Evolutionary conservation across 495 filamentous ascomycete species (phyloP).

Genomic region (Cercophora samala): DNA sequence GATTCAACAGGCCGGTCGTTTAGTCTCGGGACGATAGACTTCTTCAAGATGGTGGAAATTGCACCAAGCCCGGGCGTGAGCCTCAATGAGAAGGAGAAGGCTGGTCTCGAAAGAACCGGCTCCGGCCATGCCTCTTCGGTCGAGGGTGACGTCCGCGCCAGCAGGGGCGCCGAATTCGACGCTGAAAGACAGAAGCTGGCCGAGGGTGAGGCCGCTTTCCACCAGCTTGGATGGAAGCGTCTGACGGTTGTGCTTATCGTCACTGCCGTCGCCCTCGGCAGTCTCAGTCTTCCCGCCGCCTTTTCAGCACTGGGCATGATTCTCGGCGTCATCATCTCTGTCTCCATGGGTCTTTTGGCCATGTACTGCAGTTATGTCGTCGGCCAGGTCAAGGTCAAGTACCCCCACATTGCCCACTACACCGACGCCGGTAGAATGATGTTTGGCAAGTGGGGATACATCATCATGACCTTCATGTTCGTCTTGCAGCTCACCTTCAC

Average conservation of each 20-base stretch:
- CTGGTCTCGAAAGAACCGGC: not conserved
- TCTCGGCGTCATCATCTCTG: conserved; percentile 52
- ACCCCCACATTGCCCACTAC: conserved; percentile 69
- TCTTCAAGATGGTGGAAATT: not conserved
- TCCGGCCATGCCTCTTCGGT: conserved; percentile 11
- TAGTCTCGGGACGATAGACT: not conserved
- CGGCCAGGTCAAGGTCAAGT: conserved; percentile 70
- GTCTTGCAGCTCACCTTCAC: conserved; percentile 70
- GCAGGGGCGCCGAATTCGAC: conserved; percentile 26
- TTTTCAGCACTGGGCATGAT: conserved; percentile 64
- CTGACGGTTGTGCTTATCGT: conserved; percentile 62
- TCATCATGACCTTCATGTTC: conserved; percentile 61
- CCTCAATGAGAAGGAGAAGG: conserved; percentile 6
- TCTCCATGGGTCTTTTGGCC: conserved; percentile 61
- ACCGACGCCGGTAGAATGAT: conserved; percentile 68
- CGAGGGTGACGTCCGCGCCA: conserved; percentile 25
- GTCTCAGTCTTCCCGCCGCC: conserved; percentile 61
- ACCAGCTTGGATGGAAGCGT: conserved; percentile 49
- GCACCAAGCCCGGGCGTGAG: not conserved
- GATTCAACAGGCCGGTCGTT: not conserved
- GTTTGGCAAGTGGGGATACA: conserved; percentile 59
- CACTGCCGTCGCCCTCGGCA: conserved; percentile 70
- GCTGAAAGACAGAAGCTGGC: conserved; percentile 40
- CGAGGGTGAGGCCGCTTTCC: conserved; percentile 41
- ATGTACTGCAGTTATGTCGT: conserved; percentile 77